Conservation (phyloP, 75 land plant species). For the Chamaecyparis obtusa region DNA sequence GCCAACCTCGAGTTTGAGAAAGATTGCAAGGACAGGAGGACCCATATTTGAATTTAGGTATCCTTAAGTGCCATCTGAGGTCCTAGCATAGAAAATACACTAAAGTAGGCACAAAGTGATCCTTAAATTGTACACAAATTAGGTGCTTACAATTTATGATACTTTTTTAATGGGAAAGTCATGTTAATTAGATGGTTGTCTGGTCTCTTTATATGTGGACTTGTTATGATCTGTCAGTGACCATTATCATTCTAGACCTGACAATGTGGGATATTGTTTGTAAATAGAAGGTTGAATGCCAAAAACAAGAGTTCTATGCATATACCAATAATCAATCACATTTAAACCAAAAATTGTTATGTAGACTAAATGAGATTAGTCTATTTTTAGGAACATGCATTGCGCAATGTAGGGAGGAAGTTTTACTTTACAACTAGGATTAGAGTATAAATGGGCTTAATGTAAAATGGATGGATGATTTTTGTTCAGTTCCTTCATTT, state of each 20-base stretch:
- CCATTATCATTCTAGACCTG: neutral
- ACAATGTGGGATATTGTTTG: neutral
- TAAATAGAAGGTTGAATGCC: neutral
- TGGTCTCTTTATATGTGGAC: neutral
- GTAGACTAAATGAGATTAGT: neutral
- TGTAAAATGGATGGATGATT: neutral
- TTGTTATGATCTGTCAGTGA: neutral
- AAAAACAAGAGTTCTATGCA: neutral
- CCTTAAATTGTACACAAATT: too few relatives aligned
- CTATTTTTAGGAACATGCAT: neutral
- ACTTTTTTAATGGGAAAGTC: neutral
- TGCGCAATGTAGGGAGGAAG: neutral
- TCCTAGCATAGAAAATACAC: too few relatives aligned
- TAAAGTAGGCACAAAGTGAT: too few relatives aligned
- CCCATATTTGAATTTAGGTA: too few relatives aligned
- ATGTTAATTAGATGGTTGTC: neutral
- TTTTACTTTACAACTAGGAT: neutral
- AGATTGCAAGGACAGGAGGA: too few relatives aligned
- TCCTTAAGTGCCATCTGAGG: too few relatives aligned
- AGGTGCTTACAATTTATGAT: too few relatives aligned
- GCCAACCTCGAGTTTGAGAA: too few relatives aligned
- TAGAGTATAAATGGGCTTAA: neutral
- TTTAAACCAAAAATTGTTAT: neutral
- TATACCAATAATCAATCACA: neutral
- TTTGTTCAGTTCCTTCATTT: neutral